Percentiles rank a stretch among this genome's conserved stretches.
Evolutionary conservation across 2,329 filamentous ascomycete species (phyloP).

Genomic region (Aspergillus sp.): DNA sequence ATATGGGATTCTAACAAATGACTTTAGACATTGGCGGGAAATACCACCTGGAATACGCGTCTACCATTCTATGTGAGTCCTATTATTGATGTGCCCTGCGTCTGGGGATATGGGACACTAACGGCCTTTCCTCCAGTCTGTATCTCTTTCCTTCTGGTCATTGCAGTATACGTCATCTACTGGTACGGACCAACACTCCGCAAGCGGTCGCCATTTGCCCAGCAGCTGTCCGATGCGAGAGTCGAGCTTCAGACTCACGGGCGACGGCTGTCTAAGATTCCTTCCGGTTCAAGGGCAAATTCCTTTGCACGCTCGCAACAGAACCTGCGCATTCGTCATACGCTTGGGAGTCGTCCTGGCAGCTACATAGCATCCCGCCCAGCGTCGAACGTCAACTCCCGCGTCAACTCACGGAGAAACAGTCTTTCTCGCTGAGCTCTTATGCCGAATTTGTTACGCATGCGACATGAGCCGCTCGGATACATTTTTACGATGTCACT

Average conservation of each 20-base stretch:
- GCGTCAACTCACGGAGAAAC: slow-evolving; percentile 35
- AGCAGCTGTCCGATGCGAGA: slow-evolving; percentile 57
- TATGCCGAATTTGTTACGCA: background rate
- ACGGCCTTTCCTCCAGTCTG: slow-evolving; percentile 39
- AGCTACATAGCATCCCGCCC: slow-evolving; percentile 37
- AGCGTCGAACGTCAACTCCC: slow-evolving; percentile 34
- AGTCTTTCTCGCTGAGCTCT: slow-evolving; percentile 16
- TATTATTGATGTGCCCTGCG: background rate
- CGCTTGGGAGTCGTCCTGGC: slow-evolving; percentile 37
- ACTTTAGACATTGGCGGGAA: slow-evolving; percentile 55
- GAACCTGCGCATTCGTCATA: slow-evolving; percentile 40
- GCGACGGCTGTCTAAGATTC: slow-evolving; percentile 38
- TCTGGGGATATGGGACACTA: background rate
- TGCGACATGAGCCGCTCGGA: background rate
- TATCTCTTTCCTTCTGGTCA: slow-evolving; percentile 63
- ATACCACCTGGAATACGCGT: slow-evolving; percentile 61
- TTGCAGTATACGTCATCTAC: slow-evolving; percentile 68
- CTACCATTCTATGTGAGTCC: slow-evolving; percentile 60
- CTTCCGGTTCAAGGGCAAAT: slow-evolving; percentile 37
- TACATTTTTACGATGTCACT: slow-evolving; percentile 7
- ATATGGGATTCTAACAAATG: slow-evolving; percentile 1
- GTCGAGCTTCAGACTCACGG: slow-evolving; percentile 34
- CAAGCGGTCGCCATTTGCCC: slow-evolving; percentile 64
- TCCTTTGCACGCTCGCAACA: slow-evolving; percentile 44
- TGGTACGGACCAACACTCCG: slow-evolving; percentile 64